Evolutionary conservation across 2,329 filamentous ascomycete genomes (phyloP), one percentile per base, ranked within the genome.

Genomic region (Penicillium occitanis): DNA sequence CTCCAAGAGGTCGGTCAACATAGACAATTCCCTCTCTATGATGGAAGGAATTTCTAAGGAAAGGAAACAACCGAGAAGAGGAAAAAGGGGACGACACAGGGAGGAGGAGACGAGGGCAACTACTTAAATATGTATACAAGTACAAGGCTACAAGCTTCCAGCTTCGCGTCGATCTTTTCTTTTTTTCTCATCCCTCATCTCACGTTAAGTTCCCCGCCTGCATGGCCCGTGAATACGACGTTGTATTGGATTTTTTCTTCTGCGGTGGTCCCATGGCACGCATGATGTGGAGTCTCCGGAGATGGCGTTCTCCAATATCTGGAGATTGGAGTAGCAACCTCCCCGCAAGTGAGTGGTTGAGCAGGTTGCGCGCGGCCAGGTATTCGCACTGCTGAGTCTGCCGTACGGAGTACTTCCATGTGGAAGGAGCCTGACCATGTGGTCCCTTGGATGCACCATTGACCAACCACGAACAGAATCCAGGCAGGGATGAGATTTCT

Each of bases 201-300:
- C 50, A 40, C 51, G 11, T 37, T 57, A 14, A 14, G 46, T 55
- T 55, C 61, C 61, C 61, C 61, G 61, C 61, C 61, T 63, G 61
- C 33, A 63, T 55, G 48, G 61, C n/a, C 35, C n/a, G 25, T 19
- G 48, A 63, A 63, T 63, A 44, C 61, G 61, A 63, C 61, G 61
- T 55, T 63, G 61, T 63, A 63, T 63, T 33, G 17, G 35, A 55
- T 33, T 63, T 46, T 30, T 37, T 19, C 22, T 50, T 51, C 28
- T 51, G 48, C 19, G 25, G 61, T 33, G 35, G 61, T 50, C 61
- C 61, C 61, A 63, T 63, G 61, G 61, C 48, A 63, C 61, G 51
- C 48, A 53, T 63, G 48, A 46, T 63, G 48, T 63, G 61, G 61
- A 63, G 48, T 30, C 60, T 51, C 59, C 59, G 22, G n/a, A 60